Conservation (phyloP, 345 rosid species). For the Dovyalis caffra region DNA sequence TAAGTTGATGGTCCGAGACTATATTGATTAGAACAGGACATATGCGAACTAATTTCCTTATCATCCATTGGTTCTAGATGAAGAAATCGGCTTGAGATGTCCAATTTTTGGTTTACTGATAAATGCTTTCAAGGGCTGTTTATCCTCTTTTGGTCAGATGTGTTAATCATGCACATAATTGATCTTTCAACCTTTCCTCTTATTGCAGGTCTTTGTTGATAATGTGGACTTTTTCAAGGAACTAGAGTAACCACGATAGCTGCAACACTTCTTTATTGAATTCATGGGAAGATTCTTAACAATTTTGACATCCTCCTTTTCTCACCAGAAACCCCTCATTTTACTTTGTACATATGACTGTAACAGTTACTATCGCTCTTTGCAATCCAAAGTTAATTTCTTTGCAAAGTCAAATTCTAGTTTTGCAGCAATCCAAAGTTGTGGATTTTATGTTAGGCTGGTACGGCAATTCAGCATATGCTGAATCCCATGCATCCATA, state of each 20-base stretch:
- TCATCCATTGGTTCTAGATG: neutral
- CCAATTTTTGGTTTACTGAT: neutral
- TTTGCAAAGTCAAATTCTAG: conserved; percentile 11
- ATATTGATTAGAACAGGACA: neutral
- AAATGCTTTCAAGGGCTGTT: neutral
- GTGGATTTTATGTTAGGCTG: conserved; percentile 23
- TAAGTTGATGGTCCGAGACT: neutral
- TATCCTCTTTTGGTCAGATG: neutral
- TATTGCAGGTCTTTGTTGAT: conserved; percentile 39
- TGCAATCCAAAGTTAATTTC: neutral
- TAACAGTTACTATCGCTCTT: no score
- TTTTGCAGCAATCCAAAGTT: conserved; percentile 13
- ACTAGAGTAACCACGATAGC: conserved; percentile 30
- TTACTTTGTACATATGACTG: neutral
- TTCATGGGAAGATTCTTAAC: neutral
- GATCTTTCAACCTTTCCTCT: neutral
- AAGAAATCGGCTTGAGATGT: neutral
- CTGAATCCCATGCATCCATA: conserved; percentile 80
- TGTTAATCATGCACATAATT: neutral
- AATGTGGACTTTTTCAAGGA: conserved; percentile 34
- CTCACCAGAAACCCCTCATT: conserved; percentile 8
- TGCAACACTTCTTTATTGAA: neutral
- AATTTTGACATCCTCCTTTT: neutral
- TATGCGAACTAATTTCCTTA: neutral
- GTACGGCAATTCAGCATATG: conserved; percentile 54